phyloP scores from a whole-genome alignment of 192 early-diverging fungal species.

The Allomyces macrogynus region DNA sequence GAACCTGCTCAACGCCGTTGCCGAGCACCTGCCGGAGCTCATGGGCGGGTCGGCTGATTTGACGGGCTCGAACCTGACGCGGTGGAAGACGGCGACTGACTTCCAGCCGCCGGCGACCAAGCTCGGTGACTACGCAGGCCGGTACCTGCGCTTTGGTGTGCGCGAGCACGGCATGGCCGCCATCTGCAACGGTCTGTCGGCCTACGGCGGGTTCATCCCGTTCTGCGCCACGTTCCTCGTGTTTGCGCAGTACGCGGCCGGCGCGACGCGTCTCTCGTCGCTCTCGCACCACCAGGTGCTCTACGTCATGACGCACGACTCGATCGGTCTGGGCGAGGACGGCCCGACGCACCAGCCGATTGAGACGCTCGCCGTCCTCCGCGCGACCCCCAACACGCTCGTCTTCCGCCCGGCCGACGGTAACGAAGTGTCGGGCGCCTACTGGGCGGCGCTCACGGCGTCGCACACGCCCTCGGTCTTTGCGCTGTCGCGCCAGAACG shows the following conservation, averaged over 20 bases:
- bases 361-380: constrained; percentile 71
- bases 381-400: constrained; percentile 75
- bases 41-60: constrained; percentile 91
- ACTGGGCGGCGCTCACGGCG: constrained; percentile 55
- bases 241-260: constrained; percentile 63
- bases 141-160: constrained; percentile 86
- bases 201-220: constrained; percentile 72
- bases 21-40: constrained; percentile 60
- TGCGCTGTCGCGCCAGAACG: constrained; percentile 77
- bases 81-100: constrained; percentile 88
- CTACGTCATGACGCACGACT: constrained; percentile 99
- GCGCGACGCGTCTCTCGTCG: constrained; percentile 73
- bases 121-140: constrained; percentile 64
- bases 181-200: constrained; percentile 71
- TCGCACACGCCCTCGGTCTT: constrained; percentile 55
- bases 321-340: constrained; percentile 95
- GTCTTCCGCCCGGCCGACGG: constrained; percentile 85
- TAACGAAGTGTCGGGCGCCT: constrained; percentile 80
- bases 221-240: constrained; percentile 83
- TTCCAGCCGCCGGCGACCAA: constrained; percentile 57
- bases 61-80: constrained; percentile 86
- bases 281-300: constrained; percentile 73
- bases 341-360: constrained; percentile 98
- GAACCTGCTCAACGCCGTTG: constrained; percentile 58
- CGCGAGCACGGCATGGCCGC: constrained; percentile 96